Percentiles rank a stretch among this genome's conserved stretches.
These are phyloP conservation scores for Acidomyces sp. DNA, from an alignment of 495 filamentous ascomycete genomes.

Conservation along the genomic window DNA sequence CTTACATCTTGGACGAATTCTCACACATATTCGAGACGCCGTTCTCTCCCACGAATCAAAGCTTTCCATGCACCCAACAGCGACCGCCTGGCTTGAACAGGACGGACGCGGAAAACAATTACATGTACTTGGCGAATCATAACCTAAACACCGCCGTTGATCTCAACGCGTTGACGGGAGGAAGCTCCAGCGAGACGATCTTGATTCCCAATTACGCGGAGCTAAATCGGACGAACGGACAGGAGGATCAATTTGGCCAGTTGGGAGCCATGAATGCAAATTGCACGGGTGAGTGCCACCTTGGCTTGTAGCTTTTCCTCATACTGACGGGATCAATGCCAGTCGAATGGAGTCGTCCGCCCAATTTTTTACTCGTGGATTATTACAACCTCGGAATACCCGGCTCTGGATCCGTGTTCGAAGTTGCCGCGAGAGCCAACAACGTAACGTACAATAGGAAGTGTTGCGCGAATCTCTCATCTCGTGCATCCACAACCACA, in stretches of 20 bases:
- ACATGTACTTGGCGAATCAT: slow-evolving; percentile 82
- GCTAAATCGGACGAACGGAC: slow-evolving; percentile 57
- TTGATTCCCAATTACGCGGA: slow-evolving; percentile 62
- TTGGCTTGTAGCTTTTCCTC: neutral
- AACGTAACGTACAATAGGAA: slow-evolving; percentile 63
- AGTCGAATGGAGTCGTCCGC: slow-evolving; percentile 53
- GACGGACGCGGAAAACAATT: slow-evolving; percentile 40
- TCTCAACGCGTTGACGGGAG: slow-evolving; percentile 34
- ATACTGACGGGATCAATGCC: neutral
- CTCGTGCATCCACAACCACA: neutral
- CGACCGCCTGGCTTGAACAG: slow-evolving; percentile 45
- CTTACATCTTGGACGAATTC: slow-evolving; percentile 55
- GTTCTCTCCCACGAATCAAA: slow-evolving; percentile 45
- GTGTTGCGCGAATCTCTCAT: slow-evolving; percentile 52
- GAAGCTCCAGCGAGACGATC: slow-evolving; percentile 1
- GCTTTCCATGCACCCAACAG: slow-evolving; percentile 47
- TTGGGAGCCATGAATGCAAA: slow-evolving; percentile 54
- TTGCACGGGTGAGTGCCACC: slow-evolving; percentile 45
- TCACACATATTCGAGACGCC: slow-evolving; percentile 56
- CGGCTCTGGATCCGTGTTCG: slow-evolving; percentile 68
- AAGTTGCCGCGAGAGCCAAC: slow-evolving; percentile 75
- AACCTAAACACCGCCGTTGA: slow-evolving; percentile 41
- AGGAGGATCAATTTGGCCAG: slow-evolving; percentile 46
- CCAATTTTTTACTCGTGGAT: slow-evolving; percentile 82
- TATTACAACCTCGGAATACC: slow-evolving; percentile 64